Base-by-base conservation (phyloP, 2,329 filamentous ascomycete species). In the Beauveria medogensis region DNA sequence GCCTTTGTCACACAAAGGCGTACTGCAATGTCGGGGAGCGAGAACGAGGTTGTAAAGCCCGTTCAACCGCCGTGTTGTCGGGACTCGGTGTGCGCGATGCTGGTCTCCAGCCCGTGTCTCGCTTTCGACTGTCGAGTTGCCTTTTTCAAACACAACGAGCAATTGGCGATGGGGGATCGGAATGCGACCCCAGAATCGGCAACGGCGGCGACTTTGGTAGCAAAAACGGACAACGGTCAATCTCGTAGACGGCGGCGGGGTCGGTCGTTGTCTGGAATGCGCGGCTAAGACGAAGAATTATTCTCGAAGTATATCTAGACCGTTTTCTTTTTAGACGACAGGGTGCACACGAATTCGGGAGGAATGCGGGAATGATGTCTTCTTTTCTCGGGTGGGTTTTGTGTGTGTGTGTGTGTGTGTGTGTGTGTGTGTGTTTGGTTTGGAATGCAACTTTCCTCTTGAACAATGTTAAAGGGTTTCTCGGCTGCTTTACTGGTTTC, bases 361-460 rank as follows among this genome's bases (percentile, higher is more conserved):
- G 44, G 59, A 53, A 57, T 55, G 47, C 37, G 53, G 59, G 18
- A 40, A 24, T 40, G 30, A 14, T 20, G 24, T 18, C 30, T 46
- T 47, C 30, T 48, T 24, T 26, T 26, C 43, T 26, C 20, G n/a
- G 30, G 30, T 20, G 55, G 26, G 46, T 44, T 18, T 55, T 55
- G 58, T 54, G 51, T 44, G 40, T 53, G 20, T 44, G 46, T 51
- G 22, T 55, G 41, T 59, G 55, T 58, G n/a, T n/a, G n/a, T n/a
- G n/a, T 22, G 18, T 20, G 34, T 59, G 34, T 44, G 12, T 43
- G 18, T 46, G 48, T 59, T n/a, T 59, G 24, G 37, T 52, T 34
- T 54, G 53, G 59, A 57, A 61, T 57, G 59, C 53, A 60, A 61
- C 59, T 61, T 61, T 53, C 59, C 59, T 61, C 57, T 34, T 34